Conservation (phyloP, 176 grass and related monocot genomes). For the Juncus effusus region DNA sequence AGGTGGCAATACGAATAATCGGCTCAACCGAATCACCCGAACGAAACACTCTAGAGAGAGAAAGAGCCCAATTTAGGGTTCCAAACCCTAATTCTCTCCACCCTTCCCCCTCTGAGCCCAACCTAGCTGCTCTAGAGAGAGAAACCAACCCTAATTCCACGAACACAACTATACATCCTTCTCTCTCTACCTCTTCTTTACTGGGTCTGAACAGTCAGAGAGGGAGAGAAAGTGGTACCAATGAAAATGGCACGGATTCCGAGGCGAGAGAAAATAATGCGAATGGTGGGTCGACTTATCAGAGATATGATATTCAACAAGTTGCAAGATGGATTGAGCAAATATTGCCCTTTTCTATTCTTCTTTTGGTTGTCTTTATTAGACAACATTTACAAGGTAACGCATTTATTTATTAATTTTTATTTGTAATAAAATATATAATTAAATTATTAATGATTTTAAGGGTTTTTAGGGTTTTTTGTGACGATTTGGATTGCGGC, state of each 20-base stretch:
- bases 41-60: constrained; percentile 15
- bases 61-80: background rate
- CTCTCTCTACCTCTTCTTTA: constrained; percentile 28
- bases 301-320: constrained; percentile 98
- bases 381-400: constrained; percentile 93
- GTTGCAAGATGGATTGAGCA: constrained; percentile 95
- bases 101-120: constrained; percentile 22
- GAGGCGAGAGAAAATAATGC: constrained; percentile 21
- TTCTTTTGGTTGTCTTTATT: constrained; percentile 96
- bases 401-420: background rate
- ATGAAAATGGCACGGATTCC: constrained; percentile 2
- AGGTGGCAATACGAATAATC: constrained; percentile 92
- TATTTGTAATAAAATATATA: background rate
- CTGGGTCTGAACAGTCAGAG: constrained; percentile 11
- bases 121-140: constrained; percentile 23
- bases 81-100: constrained; percentile 18
- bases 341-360: constrained; percentile 90
- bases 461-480: constrained; percentile 58
- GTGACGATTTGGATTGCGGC: constrained; percentile 96
- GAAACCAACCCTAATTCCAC: constrained; percentile 4
- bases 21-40: constrained; percentile 42
- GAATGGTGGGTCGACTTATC: constrained; percentile 48
- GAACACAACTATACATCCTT: constrained; percentile 13
- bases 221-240: constrained; percentile 9
- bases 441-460: background rate